Percentiles rank a stretch among this genome's conserved stretches.
Conservation (phyloP, 208 protist species). For the Trypanosoma grayi region DNA sequence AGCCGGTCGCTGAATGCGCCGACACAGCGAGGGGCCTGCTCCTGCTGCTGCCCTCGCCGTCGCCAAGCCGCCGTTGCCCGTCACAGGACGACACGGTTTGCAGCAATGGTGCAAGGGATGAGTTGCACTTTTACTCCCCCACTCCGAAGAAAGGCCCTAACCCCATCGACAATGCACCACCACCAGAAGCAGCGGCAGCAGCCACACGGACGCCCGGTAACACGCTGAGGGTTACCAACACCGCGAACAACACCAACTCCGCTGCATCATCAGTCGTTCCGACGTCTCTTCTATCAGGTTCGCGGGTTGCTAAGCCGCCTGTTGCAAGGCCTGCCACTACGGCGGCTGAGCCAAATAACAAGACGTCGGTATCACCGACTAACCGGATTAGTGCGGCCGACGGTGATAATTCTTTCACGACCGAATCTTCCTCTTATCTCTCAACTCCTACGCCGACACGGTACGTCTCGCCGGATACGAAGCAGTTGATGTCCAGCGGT, state of each 20-base stretch:
- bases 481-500: not conserved
- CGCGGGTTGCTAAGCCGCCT: not conserved
- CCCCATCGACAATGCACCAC: not conserved
- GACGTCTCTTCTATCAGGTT: not conserved
- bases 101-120: not conserved
- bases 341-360: not conserved
- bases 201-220: not conserved
- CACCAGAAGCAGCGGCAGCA: not conserved
- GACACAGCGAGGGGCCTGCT: not conserved
- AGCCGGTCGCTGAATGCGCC: not conserved
- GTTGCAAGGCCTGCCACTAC: not conserved
- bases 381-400: not conserved
- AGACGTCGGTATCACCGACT: not conserved
- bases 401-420: constrained; percentile 8
- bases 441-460: constrained; percentile 8
- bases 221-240: not conserved
- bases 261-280: not conserved
- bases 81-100: not conserved
- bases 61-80: not conserved
- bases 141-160: too few relatives aligned
- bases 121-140: too few relatives aligned
- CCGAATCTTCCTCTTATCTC: constrained; percentile 19
- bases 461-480: not conserved
- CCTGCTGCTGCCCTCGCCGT: constrained; percentile 16
- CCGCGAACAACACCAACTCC: not conserved